Conservation (phyloP, 139 green algal genomes). For the Picochlorum sp. region DNA sequence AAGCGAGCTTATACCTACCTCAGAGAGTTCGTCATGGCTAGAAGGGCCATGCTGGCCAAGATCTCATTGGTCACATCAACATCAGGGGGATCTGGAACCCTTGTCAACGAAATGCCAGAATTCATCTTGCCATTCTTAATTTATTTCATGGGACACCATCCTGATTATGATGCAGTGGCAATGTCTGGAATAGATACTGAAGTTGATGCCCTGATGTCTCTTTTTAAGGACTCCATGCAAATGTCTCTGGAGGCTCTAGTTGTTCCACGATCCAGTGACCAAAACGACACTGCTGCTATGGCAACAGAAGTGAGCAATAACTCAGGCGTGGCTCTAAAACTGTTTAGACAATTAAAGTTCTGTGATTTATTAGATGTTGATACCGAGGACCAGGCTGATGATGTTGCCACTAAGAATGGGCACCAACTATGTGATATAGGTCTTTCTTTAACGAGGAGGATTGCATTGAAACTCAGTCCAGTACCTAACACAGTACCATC, state of each 20-base stretch:
- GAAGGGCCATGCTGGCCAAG: conserved; percentile 4
- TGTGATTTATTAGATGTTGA: conserved; percentile 5
- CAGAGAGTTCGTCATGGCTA: conserved; percentile 13
- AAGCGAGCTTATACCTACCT: conserved; percentile 12
- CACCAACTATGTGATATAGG: conserved; percentile 41
- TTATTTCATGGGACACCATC: conserved; percentile 71
- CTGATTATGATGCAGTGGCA: conserved; percentile 53
- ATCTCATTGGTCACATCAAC: conserved; percentile 8
- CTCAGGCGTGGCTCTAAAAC: neutral
- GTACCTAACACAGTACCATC: neutral
- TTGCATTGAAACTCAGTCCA: conserved; percentile 10
- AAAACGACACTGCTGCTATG: neutral
- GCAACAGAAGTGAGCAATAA: neutral
- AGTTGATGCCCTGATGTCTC: conserved; percentile 4
- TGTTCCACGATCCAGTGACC: conserved; percentile 2
- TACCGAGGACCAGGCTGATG: conserved; percentile 2
- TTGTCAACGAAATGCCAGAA: conserved; percentile 58
- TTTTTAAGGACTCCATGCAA: conserved; percentile 18
- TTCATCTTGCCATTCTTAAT: conserved; percentile 65
- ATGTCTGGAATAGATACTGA: neutral
- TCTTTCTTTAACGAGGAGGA: conserved; percentile 3
- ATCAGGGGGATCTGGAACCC: conserved; percentile 18
- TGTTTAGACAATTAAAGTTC: conserved; percentile 4
- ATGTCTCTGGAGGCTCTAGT: conserved; percentile 50
- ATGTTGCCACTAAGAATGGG: neutral